Conservation (phyloP, 176 grass and related monocot species). For the Stipa capillata region DNA sequence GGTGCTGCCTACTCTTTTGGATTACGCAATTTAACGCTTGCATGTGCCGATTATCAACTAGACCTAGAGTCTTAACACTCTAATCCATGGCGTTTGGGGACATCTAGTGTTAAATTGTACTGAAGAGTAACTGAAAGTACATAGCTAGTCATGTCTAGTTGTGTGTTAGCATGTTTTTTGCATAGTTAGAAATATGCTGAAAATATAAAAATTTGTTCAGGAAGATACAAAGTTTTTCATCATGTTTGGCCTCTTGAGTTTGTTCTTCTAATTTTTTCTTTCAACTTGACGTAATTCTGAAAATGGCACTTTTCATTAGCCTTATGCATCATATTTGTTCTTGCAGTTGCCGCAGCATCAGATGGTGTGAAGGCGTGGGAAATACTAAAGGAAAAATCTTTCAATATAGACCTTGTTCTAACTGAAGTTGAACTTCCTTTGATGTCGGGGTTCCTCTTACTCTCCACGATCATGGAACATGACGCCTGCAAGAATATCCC, state of each 20-base stretch:
- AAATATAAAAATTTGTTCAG: not conserved
- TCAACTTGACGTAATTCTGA: too few relatives aligned
- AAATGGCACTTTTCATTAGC: not conserved
- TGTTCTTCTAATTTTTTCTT: too few relatives aligned
- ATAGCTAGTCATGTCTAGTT: too few relatives aligned
- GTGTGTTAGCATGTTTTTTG: not conserved
- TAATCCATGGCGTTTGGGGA: not conserved
- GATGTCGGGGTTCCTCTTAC: slow-evolving; percentile 86
- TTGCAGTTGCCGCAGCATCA: slow-evolving; percentile 53
- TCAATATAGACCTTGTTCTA: slow-evolving; percentile 82
- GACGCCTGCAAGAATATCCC: slow-evolving; percentile 86
- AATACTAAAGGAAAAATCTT: slow-evolving; percentile 76
- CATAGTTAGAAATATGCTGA: not conserved
- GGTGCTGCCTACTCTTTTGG: too few relatives aligned
- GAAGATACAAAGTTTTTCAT: not conserved
- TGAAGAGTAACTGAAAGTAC: not conserved
- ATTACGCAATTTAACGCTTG: too few relatives aligned
- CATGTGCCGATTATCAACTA: not conserved
- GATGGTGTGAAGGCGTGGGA: slow-evolving; percentile 93
- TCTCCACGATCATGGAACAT: slow-evolving; percentile 94
- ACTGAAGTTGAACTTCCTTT: slow-evolving; percentile 89
- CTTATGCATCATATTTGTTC: not conserved
- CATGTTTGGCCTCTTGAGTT: not conserved
- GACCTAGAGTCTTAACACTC: not conserved
- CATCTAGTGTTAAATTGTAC: not conserved